A percentile compares a stretch with the other conserved stretches of the same genome.
Evolutionary conservation across 2,329 filamentous ascomycete genomes (phyloP).

Genomic region (Alternaria viburni): DNA sequence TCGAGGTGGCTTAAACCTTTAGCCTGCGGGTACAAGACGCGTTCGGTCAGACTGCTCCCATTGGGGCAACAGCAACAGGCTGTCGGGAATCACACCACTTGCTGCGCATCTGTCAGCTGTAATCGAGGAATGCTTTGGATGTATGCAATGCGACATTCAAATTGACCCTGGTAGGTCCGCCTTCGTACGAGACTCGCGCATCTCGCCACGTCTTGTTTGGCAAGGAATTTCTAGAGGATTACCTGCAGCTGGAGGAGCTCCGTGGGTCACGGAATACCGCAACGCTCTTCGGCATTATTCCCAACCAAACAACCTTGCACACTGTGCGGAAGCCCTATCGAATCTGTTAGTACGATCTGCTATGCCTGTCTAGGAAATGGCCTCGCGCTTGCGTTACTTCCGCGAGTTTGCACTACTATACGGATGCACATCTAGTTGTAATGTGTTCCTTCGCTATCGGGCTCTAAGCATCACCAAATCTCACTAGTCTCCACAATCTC

Average conservation of each 20-base stretch:
- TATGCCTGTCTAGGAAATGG: neutral
- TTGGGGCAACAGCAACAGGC: neutral
- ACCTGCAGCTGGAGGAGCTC: slow-evolving; percentile 19
- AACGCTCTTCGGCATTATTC: slow-evolving; percentile 10
- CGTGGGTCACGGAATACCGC: slow-evolving; percentile 7
- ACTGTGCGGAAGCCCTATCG: neutral
- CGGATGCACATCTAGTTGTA: slow-evolving; percentile 21
- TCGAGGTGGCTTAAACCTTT: slow-evolving; percentile 11
- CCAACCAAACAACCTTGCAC: slow-evolving; percentile 3
- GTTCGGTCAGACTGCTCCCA: neutral
- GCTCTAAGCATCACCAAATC: slow-evolving; percentile 10
- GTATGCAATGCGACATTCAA: slow-evolving; percentile 7
- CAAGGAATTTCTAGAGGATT: slow-evolving; percentile 13
- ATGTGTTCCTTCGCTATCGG: slow-evolving; percentile 13
- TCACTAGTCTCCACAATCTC: slow-evolving; percentile 6
- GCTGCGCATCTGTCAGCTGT: slow-evolving; percentile 15
- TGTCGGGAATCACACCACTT: slow-evolving; percentile 4
- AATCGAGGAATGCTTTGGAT: slow-evolving; percentile 4
- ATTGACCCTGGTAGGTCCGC: slow-evolving; percentile 1
- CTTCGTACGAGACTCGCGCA: neutral
- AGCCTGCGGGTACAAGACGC: slow-evolving; percentile 19
- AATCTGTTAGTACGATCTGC: neutral
- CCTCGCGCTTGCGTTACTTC: slow-evolving; percentile 2
- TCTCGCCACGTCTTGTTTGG: neutral
- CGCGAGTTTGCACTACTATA: slow-evolving; percentile 1